Conservation (phyloP, 306 rosid species). For the Sicyos edulis region DNA sequence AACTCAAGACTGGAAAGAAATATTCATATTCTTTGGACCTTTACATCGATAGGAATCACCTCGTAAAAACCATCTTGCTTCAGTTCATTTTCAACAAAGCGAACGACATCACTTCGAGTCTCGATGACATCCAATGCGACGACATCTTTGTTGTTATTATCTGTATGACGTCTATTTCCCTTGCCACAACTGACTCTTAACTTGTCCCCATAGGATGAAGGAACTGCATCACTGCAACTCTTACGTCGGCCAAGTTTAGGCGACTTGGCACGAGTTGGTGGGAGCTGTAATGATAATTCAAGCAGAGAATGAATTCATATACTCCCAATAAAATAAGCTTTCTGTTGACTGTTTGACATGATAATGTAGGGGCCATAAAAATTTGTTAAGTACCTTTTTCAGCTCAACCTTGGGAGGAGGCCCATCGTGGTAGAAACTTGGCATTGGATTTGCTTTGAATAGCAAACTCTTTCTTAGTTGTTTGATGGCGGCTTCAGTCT, state of each 20-base stretch:
- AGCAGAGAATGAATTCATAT: conserved; percentile 17
- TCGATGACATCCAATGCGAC: conserved; percentile 9
- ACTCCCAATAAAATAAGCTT: not conserved
- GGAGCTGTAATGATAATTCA: conserved; percentile 40
- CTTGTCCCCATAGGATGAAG: conserved; percentile 32
- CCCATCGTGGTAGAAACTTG: conserved; percentile 91
- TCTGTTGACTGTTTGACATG: conserved; percentile 1
- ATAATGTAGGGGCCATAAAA: conserved; percentile 10
- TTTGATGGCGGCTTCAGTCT: conserved; percentile 69
- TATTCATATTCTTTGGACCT: conserved; percentile 44
- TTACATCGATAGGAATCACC: conserved; percentile 22
- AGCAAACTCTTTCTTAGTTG: conserved; percentile 83
- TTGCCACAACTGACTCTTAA: conserved; percentile 36
- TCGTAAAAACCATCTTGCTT: conserved; percentile 33
- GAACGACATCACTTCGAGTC: conserved; percentile 28
- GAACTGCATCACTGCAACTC: conserved; percentile 41
- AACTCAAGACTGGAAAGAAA: conserved; percentile 36
- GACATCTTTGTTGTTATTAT: conserved; percentile 29
- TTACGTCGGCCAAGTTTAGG: conserved; percentile 92
- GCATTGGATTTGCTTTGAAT: conserved; percentile 97
- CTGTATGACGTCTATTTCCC: conserved; percentile 34
- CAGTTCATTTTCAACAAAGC: conserved; percentile 32
- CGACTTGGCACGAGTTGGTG: conserved; percentile 94
- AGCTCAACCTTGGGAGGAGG: conserved; percentile 93
- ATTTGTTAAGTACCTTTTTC: conserved; percentile 56